A percentile compares a stretch with the other conserved stretches of the same genome.
phyloP scores from a whole-genome alignment of 2,329 filamentous ascomycete species.

The Colletotrichum tropicale region DNA sequence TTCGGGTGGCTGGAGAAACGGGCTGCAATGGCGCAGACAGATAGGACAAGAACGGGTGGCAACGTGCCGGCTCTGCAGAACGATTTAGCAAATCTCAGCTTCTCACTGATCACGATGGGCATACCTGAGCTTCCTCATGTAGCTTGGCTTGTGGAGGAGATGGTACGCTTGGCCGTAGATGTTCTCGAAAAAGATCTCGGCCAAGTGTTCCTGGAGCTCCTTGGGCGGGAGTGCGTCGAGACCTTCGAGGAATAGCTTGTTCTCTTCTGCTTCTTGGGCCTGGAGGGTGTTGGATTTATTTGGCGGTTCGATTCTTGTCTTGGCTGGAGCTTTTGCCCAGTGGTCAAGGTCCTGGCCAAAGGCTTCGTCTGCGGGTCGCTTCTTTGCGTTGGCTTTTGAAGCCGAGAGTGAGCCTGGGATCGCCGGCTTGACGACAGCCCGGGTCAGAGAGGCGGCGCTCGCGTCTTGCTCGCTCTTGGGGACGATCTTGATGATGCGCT shows the following conservation, averaged over 20 bases:
- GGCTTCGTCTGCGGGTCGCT: slow-evolving; percentile 84
- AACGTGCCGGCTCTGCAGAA: slow-evolving; percentile 70
- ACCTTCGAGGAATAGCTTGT: slow-evolving; percentile 80
- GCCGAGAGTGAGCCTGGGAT: slow-evolving; percentile 58
- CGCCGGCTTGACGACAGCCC: slow-evolving; percentile 85
- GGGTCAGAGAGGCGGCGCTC: slow-evolving; percentile 66
- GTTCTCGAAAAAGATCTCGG: slow-evolving; percentile 94
- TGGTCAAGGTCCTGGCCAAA: slow-evolving; percentile 82
- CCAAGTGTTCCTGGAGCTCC: slow-evolving; percentile 90
- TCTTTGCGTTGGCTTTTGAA: slow-evolving; percentile 69
- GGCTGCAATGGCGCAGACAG: slow-evolving; percentile 93
- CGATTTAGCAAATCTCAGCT: slow-evolving; percentile 24
- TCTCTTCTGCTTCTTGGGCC: slow-evolving; percentile 73
- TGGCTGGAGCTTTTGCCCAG: slow-evolving; percentile 71
- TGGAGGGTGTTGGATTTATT: slow-evolving; percentile 58
- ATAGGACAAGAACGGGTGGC: slow-evolving; percentile 89
- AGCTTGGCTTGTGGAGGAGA: slow-evolving; percentile 94
- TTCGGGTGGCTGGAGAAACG: slow-evolving; percentile 91
- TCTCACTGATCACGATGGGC: slow-evolving; percentile 28
- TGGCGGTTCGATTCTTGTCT: slow-evolving; percentile 50
- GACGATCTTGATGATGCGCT: slow-evolving; percentile 93
- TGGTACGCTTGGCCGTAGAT: slow-evolving; percentile 96
- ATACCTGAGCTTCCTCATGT: slow-evolving; percentile 83
- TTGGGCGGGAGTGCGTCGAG: slow-evolving; percentile 80
- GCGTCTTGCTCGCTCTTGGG: slow-evolving; percentile 82